Evolutionary conservation across 1,284 basidiomycete genomes (phyloP).

Genomic region (Schizophyllum commune): DNA sequence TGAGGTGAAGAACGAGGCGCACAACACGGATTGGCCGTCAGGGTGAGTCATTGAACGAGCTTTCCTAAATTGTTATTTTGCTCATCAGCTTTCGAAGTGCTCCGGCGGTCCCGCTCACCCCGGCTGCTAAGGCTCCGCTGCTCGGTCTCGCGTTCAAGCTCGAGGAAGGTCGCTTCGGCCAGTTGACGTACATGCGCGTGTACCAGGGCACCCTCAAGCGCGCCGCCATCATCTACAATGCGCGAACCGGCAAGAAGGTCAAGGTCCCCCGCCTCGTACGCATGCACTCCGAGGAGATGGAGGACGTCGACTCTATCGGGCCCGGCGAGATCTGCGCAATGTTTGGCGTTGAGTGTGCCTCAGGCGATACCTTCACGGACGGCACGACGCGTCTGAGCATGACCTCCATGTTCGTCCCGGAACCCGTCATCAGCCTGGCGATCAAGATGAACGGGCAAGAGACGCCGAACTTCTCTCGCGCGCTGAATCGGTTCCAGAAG

Average conservation of each 20-base stretch:
- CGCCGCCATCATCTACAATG: slow-evolving; percentile 85
- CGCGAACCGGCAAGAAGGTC: slow-evolving; percentile 93
- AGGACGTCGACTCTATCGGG: slow-evolving; percentile 93
- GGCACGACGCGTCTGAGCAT: slow-evolving; percentile 83
- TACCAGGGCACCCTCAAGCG: slow-evolving; percentile 93
- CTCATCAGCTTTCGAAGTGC: slow-evolving; percentile 23
- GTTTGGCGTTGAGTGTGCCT: slow-evolving; percentile 98
- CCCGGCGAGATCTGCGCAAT: slow-evolving; percentile 99
- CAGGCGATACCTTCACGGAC: slow-evolving; percentile 97
- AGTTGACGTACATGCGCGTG: slow-evolving; percentile 98
- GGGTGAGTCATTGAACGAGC: slow-evolving; percentile 7
- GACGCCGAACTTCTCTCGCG: slow-evolving; percentile 93
- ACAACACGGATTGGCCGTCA: slow-evolving; percentile 71
- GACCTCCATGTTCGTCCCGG: slow-evolving; percentile 99
- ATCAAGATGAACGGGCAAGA: slow-evolving; percentile 91
- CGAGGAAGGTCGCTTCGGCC: slow-evolving; percentile 95
- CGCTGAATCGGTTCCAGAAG: slow-evolving; percentile 96
- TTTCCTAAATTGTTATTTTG: no score
- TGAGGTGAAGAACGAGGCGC: slow-evolving; percentile 75
- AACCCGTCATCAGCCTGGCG: slow-evolving; percentile 95
- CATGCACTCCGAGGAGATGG: slow-evolving; percentile 99
- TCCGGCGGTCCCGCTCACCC: slow-evolving; percentile 68
- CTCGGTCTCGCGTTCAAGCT: slow-evolving; percentile 98
- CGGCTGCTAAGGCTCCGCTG: slow-evolving; percentile 80
- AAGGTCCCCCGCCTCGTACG: slow-evolving; percentile 96